Conservation (phyloP, 768 basidiomycete species). For the Lactifluus volemus region DNA sequence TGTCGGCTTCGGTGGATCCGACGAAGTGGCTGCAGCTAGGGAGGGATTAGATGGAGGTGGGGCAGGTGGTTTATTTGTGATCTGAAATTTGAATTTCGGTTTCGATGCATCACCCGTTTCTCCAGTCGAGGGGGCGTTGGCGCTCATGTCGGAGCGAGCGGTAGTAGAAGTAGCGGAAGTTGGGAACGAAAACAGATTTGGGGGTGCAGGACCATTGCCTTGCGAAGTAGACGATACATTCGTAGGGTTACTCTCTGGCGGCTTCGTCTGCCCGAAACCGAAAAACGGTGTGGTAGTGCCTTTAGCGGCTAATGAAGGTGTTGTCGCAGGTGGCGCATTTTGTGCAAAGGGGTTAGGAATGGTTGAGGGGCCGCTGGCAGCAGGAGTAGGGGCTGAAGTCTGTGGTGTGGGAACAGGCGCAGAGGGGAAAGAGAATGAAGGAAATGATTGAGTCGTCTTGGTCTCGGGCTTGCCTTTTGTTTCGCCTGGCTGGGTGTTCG, state of each 20-base stretch:
- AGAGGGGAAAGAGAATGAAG: constrained; percentile 14
- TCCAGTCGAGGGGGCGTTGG: constrained; percentile 6
- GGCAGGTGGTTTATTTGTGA: constrained; percentile 15
- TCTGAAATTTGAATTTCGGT: constrained; percentile 20
- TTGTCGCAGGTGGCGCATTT: background rate
- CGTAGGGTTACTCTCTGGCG: constrained; percentile 11
- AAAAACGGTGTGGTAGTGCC: background rate
- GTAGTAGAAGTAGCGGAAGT: background rate
- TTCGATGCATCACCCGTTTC: constrained; percentile 4
- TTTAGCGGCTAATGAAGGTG: background rate
- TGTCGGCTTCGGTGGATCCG: background rate
- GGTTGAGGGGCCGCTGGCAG: constrained; percentile 11
- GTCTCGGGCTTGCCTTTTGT: constrained; percentile 5
- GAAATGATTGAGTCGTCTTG: background rate
- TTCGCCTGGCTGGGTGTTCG: background rate
- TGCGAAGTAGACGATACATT: constrained; percentile 5
- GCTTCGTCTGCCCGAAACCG: constrained; percentile 4
- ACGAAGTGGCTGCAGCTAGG: background rate
- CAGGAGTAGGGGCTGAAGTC: background rate
- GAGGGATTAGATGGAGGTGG: constrained; percentile 5
- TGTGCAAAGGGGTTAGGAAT: constrained; percentile 27
- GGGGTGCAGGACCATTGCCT: background rate
- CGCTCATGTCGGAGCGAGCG: background rate
- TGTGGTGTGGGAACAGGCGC: background rate
- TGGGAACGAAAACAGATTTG: constrained; percentile 1